These are phyloP conservation scores for Thermomucor indicae-seudaticae DNA, from an alignment of 371 early-diverging fungal species.

Conservation along the genomic window DNA sequence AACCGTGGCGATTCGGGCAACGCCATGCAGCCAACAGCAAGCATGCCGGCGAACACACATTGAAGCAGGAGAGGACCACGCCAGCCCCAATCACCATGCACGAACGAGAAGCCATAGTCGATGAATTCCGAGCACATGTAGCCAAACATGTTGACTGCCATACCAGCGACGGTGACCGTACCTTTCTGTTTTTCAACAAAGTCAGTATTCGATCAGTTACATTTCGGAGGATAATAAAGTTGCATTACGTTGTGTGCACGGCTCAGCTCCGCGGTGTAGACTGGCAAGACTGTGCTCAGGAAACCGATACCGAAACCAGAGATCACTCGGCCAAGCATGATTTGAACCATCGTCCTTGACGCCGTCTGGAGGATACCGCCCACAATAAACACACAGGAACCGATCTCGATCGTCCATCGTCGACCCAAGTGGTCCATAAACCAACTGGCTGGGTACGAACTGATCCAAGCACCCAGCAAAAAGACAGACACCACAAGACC, in stretches of 20 bases:
- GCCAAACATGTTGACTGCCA: constrained; percentile 39
- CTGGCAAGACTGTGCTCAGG: constrained; percentile 40
- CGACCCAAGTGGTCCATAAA: constrained; percentile 44
- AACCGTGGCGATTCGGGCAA: constrained; percentile 56
- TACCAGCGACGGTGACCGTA: constrained; percentile 32
- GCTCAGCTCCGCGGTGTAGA: constrained; percentile 48
- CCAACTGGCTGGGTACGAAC: constrained; percentile 30
- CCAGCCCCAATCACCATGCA: constrained; percentile 31
- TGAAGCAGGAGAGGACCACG: constrained; percentile 44
- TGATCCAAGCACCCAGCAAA: constrained; percentile 39
- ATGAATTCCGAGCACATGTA: constrained; percentile 39
- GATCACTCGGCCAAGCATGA: constrained; percentile 40
- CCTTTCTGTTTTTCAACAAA: constrained; percentile 17
- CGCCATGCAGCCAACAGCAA: constrained; percentile 34
- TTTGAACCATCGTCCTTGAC: constrained; percentile 18
- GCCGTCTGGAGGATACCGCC: constrained; percentile 41
- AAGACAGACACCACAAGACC: constrained; percentile 39
- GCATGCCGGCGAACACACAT: constrained; percentile 38
- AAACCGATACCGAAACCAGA: constrained; percentile 51
- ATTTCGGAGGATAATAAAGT: not conserved
- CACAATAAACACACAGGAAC: constrained; percentile 42
- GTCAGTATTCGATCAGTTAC: not conserved
- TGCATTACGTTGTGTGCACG: constrained; percentile 34
- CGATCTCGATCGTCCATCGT: constrained; percentile 37
- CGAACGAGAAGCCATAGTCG: constrained; percentile 29